A percentile compares a stretch with the other conserved stretches of the same genome.
Conservation (phyloP, 371 early-diverging fungal genomes). For the Apophysomyces variabilis region DNA sequence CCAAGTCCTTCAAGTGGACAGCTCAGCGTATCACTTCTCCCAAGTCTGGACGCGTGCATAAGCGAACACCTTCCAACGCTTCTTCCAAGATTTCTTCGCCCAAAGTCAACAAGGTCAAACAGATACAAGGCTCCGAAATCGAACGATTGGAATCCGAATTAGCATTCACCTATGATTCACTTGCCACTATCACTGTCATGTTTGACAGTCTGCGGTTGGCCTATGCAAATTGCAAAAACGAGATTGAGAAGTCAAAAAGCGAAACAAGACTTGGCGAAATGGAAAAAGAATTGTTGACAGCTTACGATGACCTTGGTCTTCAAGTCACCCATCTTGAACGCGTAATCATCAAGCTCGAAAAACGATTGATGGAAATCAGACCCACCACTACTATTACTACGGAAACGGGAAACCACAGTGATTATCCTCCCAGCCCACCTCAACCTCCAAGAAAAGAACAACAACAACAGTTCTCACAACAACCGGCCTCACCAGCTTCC, state of each 20-base stretch:
- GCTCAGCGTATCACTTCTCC: constrained; percentile 8
- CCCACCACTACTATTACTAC: neutral
- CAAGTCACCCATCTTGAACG: constrained; percentile 49
- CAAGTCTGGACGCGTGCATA: constrained; percentile 22
- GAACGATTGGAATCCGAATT: constrained; percentile 35
- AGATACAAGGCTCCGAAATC: constrained; percentile 14
- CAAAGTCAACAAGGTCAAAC: constrained; percentile 9
- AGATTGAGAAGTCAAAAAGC: constrained; percentile 26
- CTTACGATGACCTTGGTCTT: constrained; percentile 48
- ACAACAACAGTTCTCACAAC: no score
- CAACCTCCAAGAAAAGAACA: neutral
- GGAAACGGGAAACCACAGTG: neutral
- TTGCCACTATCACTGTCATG: constrained; percentile 44
- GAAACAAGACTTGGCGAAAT: constrained; percentile 35
- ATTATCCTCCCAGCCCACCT: neutral
- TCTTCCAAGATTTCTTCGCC: neutral
- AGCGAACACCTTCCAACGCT: constrained; percentile 20
- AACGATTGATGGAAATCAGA: constrained; percentile 24
- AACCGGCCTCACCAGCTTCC: neutral
- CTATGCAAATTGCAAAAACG: constrained; percentile 30
- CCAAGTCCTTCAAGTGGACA: constrained; percentile 23
- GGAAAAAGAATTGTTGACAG: constrained; percentile 49
- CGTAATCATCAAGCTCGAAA: constrained; percentile 37
- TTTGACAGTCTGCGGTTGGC: constrained; percentile 41
- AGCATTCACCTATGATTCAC: constrained; percentile 38